A percentile compares a stretch with the other conserved stretches of the same genome.
Conservation (phyloP, 2,329 filamentous ascomycete genomes). For the Teratosphaeria pseudoeucalypti region DNA sequence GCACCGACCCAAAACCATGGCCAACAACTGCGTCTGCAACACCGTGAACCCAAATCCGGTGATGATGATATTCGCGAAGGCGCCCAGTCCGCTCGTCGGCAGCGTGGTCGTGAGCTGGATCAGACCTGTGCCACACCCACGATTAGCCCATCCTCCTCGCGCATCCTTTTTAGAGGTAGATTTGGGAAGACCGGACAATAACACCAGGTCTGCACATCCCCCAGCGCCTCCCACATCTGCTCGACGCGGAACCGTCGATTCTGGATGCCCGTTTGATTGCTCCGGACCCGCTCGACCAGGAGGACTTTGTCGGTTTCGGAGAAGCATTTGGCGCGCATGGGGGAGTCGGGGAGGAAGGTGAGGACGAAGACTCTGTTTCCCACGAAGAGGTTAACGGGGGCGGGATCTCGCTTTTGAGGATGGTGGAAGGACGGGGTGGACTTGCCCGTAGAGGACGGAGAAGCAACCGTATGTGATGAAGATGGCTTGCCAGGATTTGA, state of each 20-base stretch:
- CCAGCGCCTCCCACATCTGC: slow-evolving; percentile 37
- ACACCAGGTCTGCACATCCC: slow-evolving; percentile 35
- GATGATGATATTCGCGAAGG: slow-evolving; percentile 67
- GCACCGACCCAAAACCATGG: slow-evolving; percentile 54
- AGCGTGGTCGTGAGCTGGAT: slow-evolving; percentile 63
- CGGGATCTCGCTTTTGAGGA: not conserved
- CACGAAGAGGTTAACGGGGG: not conserved
- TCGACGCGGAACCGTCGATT: slow-evolving; percentile 40
- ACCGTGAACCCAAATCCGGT: slow-evolving; percentile 54
- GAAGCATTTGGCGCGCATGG: slow-evolving; percentile 62
- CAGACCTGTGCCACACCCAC: slow-evolving; percentile 17
- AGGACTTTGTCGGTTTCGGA: slow-evolving; percentile 50
- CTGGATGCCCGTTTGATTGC: slow-evolving; percentile 37
- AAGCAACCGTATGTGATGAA: slow-evolving; percentile 57
- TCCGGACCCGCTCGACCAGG: slow-evolving; percentile 36
- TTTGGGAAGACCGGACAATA: slow-evolving; percentile 37
- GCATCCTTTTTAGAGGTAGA: slow-evolving; percentile 45
- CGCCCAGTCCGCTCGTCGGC: slow-evolving; percentile 61
- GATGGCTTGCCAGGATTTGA: slow-evolving; percentile 52
- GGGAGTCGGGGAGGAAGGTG: slow-evolving; percentile 56
- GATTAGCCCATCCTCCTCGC: slow-evolving; percentile 3
- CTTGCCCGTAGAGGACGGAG: slow-evolving; percentile 49
- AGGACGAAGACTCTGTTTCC: slow-evolving; percentile 42
- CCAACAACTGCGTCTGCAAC: slow-evolving; percentile 60
- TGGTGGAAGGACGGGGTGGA: not conserved